phyloP scores from a whole-genome alignment of 2,329 filamentous ascomycete species.

The Leptosphaerulina australis region DNA sequence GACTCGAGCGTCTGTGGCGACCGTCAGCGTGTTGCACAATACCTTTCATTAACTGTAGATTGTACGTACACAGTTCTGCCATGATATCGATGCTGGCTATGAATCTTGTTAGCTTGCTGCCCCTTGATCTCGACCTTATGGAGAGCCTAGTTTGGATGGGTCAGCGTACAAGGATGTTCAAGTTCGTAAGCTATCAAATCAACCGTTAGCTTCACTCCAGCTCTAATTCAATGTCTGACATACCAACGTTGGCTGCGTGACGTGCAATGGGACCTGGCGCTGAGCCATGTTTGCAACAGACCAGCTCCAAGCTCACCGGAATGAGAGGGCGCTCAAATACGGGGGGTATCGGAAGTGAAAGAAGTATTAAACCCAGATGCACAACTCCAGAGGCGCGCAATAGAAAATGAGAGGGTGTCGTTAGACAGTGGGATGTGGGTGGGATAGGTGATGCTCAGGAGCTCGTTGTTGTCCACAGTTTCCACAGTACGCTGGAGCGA shows the following conservation, averaged over 20 bases:
- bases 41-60: background rate
- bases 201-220: conserved; percentile 38
- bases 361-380: conserved; percentile 46
- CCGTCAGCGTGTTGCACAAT: conserved; percentile 27
- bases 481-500: conserved; percentile 20
- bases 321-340: conserved; percentile 38
- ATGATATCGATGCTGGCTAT: conserved; percentile 75
- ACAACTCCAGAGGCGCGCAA: conserved; percentile 48
- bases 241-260: conserved; percentile 83
- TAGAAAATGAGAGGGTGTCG: conserved; percentile 46
- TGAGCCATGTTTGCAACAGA: conserved; percentile 63
- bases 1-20: conserved; percentile 86
- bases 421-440: conserved; percentile 33
- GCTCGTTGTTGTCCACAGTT: conserved; percentile 22
- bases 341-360: conserved; percentile 44
- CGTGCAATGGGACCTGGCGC: conserved; percentile 82
- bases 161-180: conserved; percentile 56
- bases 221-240: conserved; percentile 24
- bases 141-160: conserved; percentile 18
- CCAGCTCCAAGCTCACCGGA: conserved; percentile 48
- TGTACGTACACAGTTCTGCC: conserved; percentile 79
- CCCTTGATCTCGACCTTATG: conserved; percentile 21
- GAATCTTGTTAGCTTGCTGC: conserved; percentile 37
- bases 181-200: conserved; percentile 50
- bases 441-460: conserved; percentile 37